phyloP scores from a whole-genome alignment of 208 protist species.

The Wallacemonas collosoma region DNA sequence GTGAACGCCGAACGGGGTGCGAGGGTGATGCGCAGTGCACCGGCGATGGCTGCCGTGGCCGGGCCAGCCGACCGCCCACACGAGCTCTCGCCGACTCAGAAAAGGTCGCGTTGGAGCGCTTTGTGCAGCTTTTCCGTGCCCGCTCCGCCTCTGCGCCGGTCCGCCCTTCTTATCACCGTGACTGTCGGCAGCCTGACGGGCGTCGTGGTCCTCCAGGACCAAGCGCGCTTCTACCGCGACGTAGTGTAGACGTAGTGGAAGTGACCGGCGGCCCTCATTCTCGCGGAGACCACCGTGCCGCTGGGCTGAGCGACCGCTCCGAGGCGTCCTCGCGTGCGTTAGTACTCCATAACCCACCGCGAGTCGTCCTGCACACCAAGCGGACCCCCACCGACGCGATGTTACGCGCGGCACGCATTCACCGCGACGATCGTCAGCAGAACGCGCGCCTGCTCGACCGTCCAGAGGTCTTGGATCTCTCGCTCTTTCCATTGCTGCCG shows the following conservation, averaged over 20 bases:
- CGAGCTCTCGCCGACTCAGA: neutral
- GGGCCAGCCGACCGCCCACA: neutral
- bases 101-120: neutral
- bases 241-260: too few relatives aligned
- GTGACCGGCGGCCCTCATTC: too few relatives aligned
- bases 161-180: constrained; percentile 21
- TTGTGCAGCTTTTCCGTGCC: constrained; percentile 32
- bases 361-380: constrained; percentile 48
- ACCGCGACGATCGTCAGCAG: constrained; percentile 30
- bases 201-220: too few relatives aligned
- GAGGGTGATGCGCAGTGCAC: neutral
- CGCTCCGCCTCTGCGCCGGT: constrained; percentile 39
- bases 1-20: too few relatives aligned
- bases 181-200: neutral
- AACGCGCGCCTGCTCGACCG: constrained; percentile 26
- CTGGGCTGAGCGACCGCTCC: neutral
- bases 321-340: constrained; percentile 21
- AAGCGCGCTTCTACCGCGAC: too few relatives aligned
- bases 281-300: too few relatives aligned
- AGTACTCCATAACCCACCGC: constrained; percentile 59
- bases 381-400: constrained; percentile 22
- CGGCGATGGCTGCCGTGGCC: neutral
- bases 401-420: constrained; percentile 29
- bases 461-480: constrained; percentile 38
- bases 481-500: constrained; percentile 33